A percentile compares a stretch with the other conserved stretches of the same genome.
phyloP scores from a whole-genome alignment of 805 yeast genomes.

The Hanseniaspora lachancei region DNA sequence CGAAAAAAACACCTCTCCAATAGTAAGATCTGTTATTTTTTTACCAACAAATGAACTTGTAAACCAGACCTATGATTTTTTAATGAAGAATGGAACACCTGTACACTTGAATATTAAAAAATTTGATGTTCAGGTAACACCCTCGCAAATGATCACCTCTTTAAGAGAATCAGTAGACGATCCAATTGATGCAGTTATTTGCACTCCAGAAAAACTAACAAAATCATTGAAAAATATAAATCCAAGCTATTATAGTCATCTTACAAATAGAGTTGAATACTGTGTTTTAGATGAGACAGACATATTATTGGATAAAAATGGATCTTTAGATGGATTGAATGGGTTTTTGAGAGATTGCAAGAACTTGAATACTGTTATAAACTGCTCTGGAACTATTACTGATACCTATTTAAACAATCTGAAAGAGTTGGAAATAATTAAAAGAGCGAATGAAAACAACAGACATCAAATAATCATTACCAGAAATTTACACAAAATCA shows the following conservation, averaged over 20 bases:
- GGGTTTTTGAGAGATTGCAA: conserved; percentile 38
- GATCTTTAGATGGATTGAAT: conserved; percentile 56
- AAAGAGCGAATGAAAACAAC: conserved; percentile 22
- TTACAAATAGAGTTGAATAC: conserved; percentile 35
- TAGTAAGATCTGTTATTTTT: conserved; percentile 57
- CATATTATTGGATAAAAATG: conserved; percentile 57
- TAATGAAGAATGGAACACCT: conserved; percentile 23
- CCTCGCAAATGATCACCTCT: conserved; percentile 37
- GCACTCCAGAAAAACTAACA: conserved; percentile 68
- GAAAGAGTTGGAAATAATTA: conserved; percentile 32
- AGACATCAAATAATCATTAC: conserved; percentile 51
- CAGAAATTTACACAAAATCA: conserved; percentile 75
- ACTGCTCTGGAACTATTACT: conserved; percentile 88
- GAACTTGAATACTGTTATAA: conserved; percentile 48
- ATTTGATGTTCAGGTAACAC: conserved; percentile 53
- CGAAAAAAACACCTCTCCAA: conserved; percentile 28
- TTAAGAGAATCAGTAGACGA: conserved; percentile 23
- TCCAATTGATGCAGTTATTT: conserved; percentile 65
- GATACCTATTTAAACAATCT: conserved; percentile 55
- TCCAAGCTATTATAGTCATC: conserved; percentile 15
- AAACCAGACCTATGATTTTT: conserved; percentile 51
- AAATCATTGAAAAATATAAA: conserved; percentile 26
- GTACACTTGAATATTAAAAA: conserved; percentile 38
- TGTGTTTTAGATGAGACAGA: conserved; percentile 90
- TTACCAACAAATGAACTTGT: conserved; percentile 86